These are phyloP conservation scores for Coemansia sp. DNA, from an alignment of 192 early-diverging fungal species.

Conservation along the genomic window DNA sequence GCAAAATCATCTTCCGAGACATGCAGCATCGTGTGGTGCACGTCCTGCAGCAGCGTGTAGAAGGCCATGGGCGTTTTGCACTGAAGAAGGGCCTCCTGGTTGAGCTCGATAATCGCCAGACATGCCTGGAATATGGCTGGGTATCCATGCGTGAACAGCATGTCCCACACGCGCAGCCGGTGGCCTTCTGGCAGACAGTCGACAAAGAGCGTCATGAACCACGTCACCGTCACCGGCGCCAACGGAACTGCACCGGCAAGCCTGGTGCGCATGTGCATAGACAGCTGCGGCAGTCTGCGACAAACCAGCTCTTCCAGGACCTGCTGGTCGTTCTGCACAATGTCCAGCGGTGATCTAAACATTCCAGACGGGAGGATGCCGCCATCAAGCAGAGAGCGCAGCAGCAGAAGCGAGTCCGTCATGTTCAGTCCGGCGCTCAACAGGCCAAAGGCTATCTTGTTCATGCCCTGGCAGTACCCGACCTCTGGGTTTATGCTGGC, in stretches of 20 bases:
- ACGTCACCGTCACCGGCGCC: conserved; percentile 58
- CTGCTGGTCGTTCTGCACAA: conserved; percentile 56
- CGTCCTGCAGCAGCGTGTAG: conserved; percentile 57
- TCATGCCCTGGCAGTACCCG: conserved; percentile 65
- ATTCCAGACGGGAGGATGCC: conserved; percentile 54
- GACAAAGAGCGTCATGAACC: conserved; percentile 60
- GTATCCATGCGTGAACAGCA: conserved; percentile 59
- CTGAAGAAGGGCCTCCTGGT: conserved; percentile 45
- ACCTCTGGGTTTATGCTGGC: conserved; percentile 37
- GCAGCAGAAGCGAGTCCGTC: conserved; percentile 50
- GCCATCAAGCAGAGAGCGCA: conserved; percentile 52
- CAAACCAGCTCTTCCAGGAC: conserved; percentile 57
- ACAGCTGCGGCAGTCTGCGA: conserved; percentile 52
- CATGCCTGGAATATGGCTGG: conserved; percentile 54
- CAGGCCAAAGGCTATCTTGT: conserved; percentile 56
- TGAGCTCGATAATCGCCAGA: conserved; percentile 54
- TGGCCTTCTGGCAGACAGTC: conserved; percentile 54
- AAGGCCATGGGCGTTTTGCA: conserved; percentile 50
- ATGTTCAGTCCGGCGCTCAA: conserved; percentile 52
- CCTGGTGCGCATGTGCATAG: conserved; percentile 43
- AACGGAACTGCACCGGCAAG: conserved; percentile 42
- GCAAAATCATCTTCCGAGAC: conserved; percentile 53
- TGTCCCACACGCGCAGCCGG: conserved; percentile 59
- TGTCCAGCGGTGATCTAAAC: conserved; percentile 57
- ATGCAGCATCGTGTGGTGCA: conserved; percentile 35